Conservation (phyloP, 176 grass and related monocot genomes). For the Ananas comosus region DNA sequence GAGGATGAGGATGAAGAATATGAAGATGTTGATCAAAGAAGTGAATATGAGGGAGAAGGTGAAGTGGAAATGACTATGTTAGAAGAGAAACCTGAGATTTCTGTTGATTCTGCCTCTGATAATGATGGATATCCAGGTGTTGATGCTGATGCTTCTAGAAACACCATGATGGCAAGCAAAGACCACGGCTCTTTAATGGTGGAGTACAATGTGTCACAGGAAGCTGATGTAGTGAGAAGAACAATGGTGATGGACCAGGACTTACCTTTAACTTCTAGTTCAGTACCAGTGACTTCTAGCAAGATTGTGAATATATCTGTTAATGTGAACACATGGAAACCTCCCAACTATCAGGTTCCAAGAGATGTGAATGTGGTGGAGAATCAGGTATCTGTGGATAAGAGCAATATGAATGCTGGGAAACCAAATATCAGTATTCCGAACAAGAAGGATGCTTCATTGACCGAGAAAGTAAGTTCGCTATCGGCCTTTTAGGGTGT, state of each 20-base stretch:
- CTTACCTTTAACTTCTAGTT: conserved; percentile 29
- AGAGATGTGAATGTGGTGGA: conserved; percentile 63
- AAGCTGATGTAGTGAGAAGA: conserved; percentile 41
- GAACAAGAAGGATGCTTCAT: conserved; percentile 21
- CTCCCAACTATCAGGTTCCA: conserved; percentile 38
- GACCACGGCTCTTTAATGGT: conserved; percentile 28
- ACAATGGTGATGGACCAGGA: conserved; percentile 31
- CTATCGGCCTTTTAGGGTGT: neutral
- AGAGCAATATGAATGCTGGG: conserved; percentile 28
- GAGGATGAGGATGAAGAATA: conserved; percentile 21
- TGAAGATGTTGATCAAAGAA: conserved; percentile 32
- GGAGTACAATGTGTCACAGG: conserved; percentile 31
- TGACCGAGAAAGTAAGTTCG: conserved; percentile 42
- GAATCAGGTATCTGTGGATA: conserved; percentile 12
- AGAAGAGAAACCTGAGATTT: conserved; percentile 34
- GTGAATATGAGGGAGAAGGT: conserved; percentile 34
- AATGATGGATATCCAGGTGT: conserved; percentile 42
- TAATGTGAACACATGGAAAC: conserved; percentile 42
- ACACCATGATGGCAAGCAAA: conserved; percentile 17
- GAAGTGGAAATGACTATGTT: conserved; percentile 33
- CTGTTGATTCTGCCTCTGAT: conserved; percentile 38
- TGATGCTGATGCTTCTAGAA: conserved; percentile 27
- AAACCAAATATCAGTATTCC: conserved; percentile 27
- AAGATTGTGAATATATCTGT: conserved; percentile 35
- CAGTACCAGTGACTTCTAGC: conserved; percentile 36